A percentile compares a stretch with the other conserved stretches of the same genome.
Evolutionary conservation across 768 basidiomycete species (phyloP).

Genomic region (Amanita muscaria): DNA sequence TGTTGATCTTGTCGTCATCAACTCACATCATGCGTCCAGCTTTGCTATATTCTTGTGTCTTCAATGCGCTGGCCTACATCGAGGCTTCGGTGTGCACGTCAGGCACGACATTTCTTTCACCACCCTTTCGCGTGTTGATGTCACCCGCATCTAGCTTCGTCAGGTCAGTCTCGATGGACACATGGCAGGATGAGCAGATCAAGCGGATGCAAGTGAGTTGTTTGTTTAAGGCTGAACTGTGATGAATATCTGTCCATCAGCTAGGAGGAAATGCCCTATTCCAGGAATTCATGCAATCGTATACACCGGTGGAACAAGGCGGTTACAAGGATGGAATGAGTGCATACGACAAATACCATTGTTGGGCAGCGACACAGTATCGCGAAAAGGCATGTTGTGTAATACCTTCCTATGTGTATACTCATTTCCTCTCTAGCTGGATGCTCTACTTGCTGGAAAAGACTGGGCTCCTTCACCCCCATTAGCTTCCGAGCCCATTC

Average conservation of each 20-base stretch:
- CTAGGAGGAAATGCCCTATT: constrained; percentile 86
- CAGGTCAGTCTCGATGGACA: constrained; percentile 92
- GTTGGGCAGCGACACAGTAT: constrained; percentile 93
- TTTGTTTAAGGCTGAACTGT: constrained; percentile 5
- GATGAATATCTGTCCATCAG: constrained; percentile 32
- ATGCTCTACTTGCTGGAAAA: constrained; percentile 64
- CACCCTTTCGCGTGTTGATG: constrained; percentile 14
- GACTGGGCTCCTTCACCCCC: constrained; percentile 74
- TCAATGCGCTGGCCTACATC: constrained; percentile 76
- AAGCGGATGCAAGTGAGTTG: constrained; percentile 75
- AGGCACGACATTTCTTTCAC: constrained; percentile 33
- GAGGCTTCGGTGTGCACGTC: constrained; percentile 92
- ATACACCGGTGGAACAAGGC: constrained; percentile 55
- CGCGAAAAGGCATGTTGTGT: constrained; percentile 67
- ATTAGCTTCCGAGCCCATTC: constrained; percentile 37
- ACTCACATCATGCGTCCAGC: constrained; percentile 6
- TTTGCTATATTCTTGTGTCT: constrained; percentile 89
- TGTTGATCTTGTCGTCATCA: constrained; percentile 7
- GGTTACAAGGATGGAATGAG: constrained; percentile 58
- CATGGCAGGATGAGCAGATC: constrained; percentile 87
- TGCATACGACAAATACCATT: constrained; percentile 77
- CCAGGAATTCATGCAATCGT: constrained; percentile 66
- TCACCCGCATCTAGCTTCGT: constrained; percentile 56
- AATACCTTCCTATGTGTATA: constrained; percentile 8
- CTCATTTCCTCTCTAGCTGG: constrained; percentile 47